Conservation (phyloP, 192 early-diverging fungal species). For the Rhizophagus prolifer region DNA sequence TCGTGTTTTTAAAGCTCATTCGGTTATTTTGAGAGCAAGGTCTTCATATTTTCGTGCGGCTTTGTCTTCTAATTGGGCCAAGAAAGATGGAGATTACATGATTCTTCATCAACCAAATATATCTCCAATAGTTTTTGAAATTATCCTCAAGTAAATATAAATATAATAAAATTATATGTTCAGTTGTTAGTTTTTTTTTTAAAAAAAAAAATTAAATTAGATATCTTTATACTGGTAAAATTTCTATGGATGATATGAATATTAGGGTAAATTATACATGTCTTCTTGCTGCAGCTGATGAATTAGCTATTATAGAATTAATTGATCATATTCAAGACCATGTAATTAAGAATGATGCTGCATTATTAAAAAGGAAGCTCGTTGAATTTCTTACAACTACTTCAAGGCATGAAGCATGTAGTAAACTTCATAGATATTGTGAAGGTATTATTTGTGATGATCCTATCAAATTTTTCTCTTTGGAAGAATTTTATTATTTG, state of each 20-base stretch:
- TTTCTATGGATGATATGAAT: constrained; percentile 13
- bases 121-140: constrained; percentile 10
- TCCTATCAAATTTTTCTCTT: constrained; percentile 13
- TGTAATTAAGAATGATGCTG: constrained; percentile 11
- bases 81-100: not conserved
- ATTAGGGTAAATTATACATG: not conserved
- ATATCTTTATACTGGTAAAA: constrained; percentile 25
- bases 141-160: constrained; percentile 20
- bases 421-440: not conserved
- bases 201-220: not conserved
- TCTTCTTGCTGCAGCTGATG: constrained; percentile 25
- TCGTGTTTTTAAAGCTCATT: constrained; percentile 25
- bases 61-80: constrained; percentile 25
- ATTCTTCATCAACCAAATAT: constrained; percentile 28
- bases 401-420: constrained; percentile 6
- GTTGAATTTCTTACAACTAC: constrained; percentile 10
- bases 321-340: constrained; percentile 25
- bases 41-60: constrained; percentile 26
- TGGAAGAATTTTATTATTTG: not conserved
- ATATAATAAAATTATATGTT: no score
- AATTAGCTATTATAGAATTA: constrained; percentile 13
- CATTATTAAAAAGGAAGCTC: constrained; percentile 11
- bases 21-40: constrained; percentile 25
- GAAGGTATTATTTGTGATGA: constrained; percentile 5
- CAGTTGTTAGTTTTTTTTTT: not conserved